Percentiles rank a stretch among this genome's conserved stretches.
phyloP scores from a whole-genome alignment of 768 basidiomycete species.

The Pulveroboletus ravenelii region DNA sequence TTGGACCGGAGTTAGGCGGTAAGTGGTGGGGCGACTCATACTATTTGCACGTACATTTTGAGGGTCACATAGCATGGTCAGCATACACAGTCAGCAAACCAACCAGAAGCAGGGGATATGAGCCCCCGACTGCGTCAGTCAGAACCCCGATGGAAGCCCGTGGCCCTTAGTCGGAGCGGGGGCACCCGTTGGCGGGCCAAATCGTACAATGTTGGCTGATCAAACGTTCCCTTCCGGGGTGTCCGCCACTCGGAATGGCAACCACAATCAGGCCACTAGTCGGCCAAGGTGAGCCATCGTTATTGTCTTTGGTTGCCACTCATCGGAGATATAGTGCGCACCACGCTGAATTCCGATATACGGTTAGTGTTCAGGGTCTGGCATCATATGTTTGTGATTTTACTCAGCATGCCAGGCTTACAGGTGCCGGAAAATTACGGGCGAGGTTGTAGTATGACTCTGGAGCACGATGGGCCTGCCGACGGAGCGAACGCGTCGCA shows the following conservation, averaged over 20 bases:
- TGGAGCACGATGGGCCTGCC: neutral
- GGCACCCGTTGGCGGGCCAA: neutral
- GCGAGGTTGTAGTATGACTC: neutral
- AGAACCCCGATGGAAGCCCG: constrained; percentile 2
- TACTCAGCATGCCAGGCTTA: constrained; percentile 10
- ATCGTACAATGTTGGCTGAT: constrained; percentile 3
- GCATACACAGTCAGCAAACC: neutral
- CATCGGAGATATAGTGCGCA: constrained; percentile 4
- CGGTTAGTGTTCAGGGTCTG: constrained; percentile 8
- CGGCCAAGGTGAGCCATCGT: constrained; percentile 15
- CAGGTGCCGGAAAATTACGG: neutral
- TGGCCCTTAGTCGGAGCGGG: neutral
- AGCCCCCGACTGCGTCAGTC: neutral
- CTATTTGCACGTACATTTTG: neutral
- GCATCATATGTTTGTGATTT: neutral
- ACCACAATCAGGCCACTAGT: constrained; percentile 9
- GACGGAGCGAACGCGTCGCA: neutral
- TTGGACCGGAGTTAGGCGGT: neutral
- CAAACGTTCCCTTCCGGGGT: neutral
- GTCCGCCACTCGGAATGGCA: constrained; percentile 9
- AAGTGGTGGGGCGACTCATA: neutral
- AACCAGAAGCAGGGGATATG: neutral
- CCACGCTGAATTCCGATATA: neutral
- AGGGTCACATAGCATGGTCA: neutral
- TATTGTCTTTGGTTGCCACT: constrained; percentile 18